Evolutionary conservation across 495 filamentous ascomycete species (phyloP).

Genomic region (Hypoxylon fragiforme): DNA sequence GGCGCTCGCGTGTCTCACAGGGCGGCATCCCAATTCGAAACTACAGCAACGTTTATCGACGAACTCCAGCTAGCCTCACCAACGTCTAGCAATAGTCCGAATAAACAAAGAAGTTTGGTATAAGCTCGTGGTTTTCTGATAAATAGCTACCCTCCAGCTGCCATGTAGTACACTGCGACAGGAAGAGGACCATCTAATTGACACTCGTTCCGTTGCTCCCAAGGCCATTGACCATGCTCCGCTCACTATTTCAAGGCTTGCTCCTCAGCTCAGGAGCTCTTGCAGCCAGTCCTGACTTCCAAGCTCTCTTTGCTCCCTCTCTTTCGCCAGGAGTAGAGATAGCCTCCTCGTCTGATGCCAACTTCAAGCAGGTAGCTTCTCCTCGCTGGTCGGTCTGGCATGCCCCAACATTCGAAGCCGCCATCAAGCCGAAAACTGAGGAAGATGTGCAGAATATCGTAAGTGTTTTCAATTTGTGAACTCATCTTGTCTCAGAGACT

Average conservation of each 20-base stretch:
- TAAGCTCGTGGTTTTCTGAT: not conserved
- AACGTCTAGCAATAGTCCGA: not conserved
- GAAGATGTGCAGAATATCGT: conserved; percentile 38
- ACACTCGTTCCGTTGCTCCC: not conserved
- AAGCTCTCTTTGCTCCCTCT: not conserved
- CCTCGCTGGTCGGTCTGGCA: conserved; percentile 7
- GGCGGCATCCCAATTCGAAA: not conserved
- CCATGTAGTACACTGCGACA: not conserved
- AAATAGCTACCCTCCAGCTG: not conserved
- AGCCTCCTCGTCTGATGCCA: not conserved
- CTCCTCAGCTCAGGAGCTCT: not conserved
- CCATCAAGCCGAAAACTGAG: conserved; percentile 35
- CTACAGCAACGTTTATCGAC: not conserved
- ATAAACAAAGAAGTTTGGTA: not conserved
- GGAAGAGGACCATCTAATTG: not conserved
- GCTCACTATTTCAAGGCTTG: not conserved
- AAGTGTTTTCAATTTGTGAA: too few species aligned
- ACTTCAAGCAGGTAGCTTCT: conserved; percentile 24
- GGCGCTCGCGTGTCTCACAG: not conserved
- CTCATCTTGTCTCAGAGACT: too few species aligned
- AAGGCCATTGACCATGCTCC: not conserved
- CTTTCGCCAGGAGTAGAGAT: not conserved
- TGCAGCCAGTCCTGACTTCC: not conserved
- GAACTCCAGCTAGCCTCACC: not conserved
- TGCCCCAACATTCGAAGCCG: conserved; percentile 33